A percentile compares a stretch with the other conserved stretches of the same genome.
These are phyloP conservation scores for Suillus alpinus DNA, from an alignment of 768 basidiomycete genomes.

Conservation along the genomic window DNA sequence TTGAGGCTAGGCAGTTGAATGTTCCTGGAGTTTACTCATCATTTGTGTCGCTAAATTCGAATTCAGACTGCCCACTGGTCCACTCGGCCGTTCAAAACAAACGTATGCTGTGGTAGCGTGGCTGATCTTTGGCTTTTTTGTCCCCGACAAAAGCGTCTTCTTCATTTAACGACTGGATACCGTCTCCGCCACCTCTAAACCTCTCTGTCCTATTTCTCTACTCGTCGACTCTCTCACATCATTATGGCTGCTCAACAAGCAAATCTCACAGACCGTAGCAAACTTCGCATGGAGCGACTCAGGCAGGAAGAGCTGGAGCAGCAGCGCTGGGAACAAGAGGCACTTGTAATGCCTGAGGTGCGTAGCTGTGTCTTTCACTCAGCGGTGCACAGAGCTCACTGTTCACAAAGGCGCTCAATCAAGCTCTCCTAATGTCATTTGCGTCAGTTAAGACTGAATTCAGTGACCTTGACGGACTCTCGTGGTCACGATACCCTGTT, in stretches of 20 bases:
- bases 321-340: constrained; percentile 51
- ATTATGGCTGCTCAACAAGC: constrained; percentile 13
- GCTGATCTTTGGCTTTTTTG: constrained; percentile 4
- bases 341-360: constrained; percentile 58
- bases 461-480: constrained; percentile 56
- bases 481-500: constrained; percentile 43
- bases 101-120: constrained; percentile 1
- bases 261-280: constrained; percentile 37
- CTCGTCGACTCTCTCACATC: background rate
- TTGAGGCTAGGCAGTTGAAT: background rate
- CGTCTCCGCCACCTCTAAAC: background rate
- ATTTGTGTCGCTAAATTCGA: background rate
- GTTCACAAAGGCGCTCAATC: constrained; percentile 27
- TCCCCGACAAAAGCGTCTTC: constrained; percentile 1
- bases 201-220: background rate
- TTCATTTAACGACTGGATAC: constrained; percentile 7
- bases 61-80: constrained; percentile 4
- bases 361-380: background rate
- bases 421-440: constrained; percentile 40
- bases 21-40: background rate
- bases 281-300: constrained; percentile 44
- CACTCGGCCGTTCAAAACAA: background rate
- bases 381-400: background rate
- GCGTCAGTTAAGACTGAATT: constrained; percentile 59
- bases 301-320: constrained; percentile 52